Evolutionary conservation across 2,329 filamentous ascomycete species (phyloP), one percentile per base, ranked within the genome.

Genomic region (Byssothecium circinans): DNA sequence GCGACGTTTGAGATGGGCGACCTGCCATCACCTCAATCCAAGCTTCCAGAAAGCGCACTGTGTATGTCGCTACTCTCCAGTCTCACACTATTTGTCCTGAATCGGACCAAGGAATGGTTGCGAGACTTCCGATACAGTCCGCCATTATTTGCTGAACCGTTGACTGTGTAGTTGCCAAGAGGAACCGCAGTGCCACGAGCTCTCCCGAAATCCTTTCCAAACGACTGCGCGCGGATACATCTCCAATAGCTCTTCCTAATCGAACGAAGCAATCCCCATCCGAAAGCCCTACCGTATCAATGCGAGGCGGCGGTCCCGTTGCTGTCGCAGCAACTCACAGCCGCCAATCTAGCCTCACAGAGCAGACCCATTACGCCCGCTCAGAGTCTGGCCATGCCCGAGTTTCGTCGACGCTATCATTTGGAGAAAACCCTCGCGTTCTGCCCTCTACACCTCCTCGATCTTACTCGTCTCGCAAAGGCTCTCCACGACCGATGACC

Each of bases 401-500:
- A n/a, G 43, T 54, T 4, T 57, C 58, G 4, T 54, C 58, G 3
- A 53, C 56, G 32, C 49, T 55, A 15, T 54, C 53, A 4, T 40
- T 42, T 17, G 32, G 36, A 11, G 38, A 48, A 29, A 38, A 20
- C 3, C 32, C 47, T 27, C 43, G 50, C 33, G 35, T 18, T 33
- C 37, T 4, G 15, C 44, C 8, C 8, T 35, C 37, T 4, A 18
- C 44, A 8, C 8, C 49, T 4, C 53, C 44, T 19, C 41, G 39
- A 25, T 45, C 37, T 8, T 55, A 42, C 12, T 44, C 33, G 15
- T 11, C 49, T 25, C 20, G n/a, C 11, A 33, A 40, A 20, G 23
- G 15, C 17, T 47, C 35, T 18, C 43, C 50, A 2, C 43, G 34
- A 22, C 27, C 47, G 6, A 54, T 55, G 5, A 62, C 60, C 2